These are phyloP conservation scores for Fomitopsis schrenkii DNA, from an alignment of 1,284 basidiomycete genomes.

Conservation along the genomic window DNA sequence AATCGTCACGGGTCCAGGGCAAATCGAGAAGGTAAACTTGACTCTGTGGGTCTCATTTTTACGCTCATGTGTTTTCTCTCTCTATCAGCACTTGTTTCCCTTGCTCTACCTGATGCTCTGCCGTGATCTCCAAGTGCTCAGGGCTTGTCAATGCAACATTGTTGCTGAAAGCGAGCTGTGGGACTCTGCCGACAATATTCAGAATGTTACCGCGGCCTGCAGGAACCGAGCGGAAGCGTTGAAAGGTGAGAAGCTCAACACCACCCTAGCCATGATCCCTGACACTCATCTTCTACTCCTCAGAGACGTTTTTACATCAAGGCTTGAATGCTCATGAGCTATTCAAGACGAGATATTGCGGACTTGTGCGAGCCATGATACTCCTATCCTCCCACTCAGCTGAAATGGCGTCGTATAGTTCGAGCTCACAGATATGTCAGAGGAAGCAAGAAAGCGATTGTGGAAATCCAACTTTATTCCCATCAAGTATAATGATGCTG, in stretches of 20 bases:
- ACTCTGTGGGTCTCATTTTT: neutral
- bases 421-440: neutral
- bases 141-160: neutral
- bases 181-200: neutral
- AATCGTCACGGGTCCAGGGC: conserved; percentile 17
- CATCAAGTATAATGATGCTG: neutral
- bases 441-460: neutral
- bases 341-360: neutral
- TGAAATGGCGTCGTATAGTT: neutral
- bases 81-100: neutral
- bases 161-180: neutral
- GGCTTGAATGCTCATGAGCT: neutral
- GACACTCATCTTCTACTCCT: neutral
- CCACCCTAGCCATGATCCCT: neutral
- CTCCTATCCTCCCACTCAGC: neutral
- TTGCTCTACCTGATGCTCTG: neutral
- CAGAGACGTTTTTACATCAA: neutral
- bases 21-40: conserved; percentile 19
- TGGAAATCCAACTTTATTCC: neutral
- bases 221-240: neutral
- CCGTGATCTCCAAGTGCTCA: neutral
- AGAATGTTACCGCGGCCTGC: neutral
- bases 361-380: neutral
- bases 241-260: neutral
- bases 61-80: neutral